Conservation (phyloP, 176 grass and related monocot genomes). For the Hordeum marinum region DNA sequence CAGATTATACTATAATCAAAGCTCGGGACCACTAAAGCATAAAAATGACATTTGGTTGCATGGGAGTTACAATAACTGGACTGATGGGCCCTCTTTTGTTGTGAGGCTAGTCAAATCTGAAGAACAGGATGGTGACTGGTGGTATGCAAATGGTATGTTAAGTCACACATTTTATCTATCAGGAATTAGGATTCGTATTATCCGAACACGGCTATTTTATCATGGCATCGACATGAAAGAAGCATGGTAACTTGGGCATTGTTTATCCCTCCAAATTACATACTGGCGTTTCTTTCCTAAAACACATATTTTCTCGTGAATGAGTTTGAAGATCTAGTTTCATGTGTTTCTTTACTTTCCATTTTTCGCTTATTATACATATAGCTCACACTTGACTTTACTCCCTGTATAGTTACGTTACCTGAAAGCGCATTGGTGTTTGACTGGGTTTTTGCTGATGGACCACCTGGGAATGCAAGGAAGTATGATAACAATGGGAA, state of each 20-base stretch:
- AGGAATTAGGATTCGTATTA: constrained; percentile 5
- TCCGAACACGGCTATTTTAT: neutral
- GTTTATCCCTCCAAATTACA: neutral
- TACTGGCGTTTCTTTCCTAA: neutral
- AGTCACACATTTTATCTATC: constrained; percentile 6
- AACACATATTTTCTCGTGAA: neutral
- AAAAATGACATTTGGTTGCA: constrained; percentile 83
- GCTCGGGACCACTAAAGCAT: constrained; percentile 61
- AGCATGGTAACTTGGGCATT: neutral
- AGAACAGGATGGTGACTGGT: constrained; percentile 83
- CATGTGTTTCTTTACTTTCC: neutral
- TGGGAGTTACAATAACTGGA: constrained; percentile 87
- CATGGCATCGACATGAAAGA: neutral
- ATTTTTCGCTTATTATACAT: neutral
- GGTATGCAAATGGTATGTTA: constrained; percentile 62
- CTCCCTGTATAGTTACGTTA: constrained; percentile 51
- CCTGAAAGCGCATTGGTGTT: constrained; percentile 62
- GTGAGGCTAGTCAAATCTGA: constrained; percentile 51
- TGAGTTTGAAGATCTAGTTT: neutral
- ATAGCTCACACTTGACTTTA: constrained; percentile 10
- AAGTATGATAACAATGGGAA: constrained; percentile 82
- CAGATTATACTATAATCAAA: constrained; percentile 83
- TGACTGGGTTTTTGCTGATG: constrained; percentile 87
- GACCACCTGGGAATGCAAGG: constrained; percentile 58
- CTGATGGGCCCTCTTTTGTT: constrained; percentile 61